Base-by-base conservation (phyloP, 1,284 basidiomycete genomes). In the Heterobasidion parviporum region DNA sequence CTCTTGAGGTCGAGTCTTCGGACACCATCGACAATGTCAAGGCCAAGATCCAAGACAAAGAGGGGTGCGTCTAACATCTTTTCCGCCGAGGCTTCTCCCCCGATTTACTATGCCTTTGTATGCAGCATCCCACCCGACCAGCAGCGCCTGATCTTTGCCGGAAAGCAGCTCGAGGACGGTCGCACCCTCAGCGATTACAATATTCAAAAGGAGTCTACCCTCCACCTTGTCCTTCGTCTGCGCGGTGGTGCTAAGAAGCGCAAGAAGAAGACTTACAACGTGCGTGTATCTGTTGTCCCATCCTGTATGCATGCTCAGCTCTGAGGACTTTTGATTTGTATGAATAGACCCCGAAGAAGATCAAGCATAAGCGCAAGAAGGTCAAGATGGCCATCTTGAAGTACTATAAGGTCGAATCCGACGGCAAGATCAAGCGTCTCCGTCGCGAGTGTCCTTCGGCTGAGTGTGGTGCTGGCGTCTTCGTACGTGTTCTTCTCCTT, bases 311-410 rank as follows among this genome's bases (percentile, higher is more conserved):
- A 44, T 32, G 7, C 16, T 18, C 8, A 48, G 8, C 41, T 10
- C 16, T 45, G 15, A 50, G 54, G 6, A 41, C 15, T n/a, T 6
- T 26, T 26, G 1, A 5, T 26, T 26, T 26, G 26, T 57, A 43
- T 47, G 36, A 64, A 48, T 67, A 94, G 92, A 96, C 94, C 72
- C 96, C 96, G 76, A 99, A 99, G 88, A 98, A 98, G 83, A 87
- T 98, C 84, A 98, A 98, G 88, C 95, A 98, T 83, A 98, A 98
- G 88, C 89, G 90, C 75, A 96, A 96, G 84, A 97, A 98, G 84
- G 94, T 98, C 82, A 99, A 96, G 80, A 94, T 97, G 95, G 80
- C 94, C 68, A 95, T 98, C 79, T 82, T 99, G 74, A 98, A 98
- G 79, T 98, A 97, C 84, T 98, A 98, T 83, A 97, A 95, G 80